These are phyloP conservation scores for Melampsora larici-populina DNA, from an alignment of 1,284 basidiomycete species.

Conservation along the genomic window DNA sequence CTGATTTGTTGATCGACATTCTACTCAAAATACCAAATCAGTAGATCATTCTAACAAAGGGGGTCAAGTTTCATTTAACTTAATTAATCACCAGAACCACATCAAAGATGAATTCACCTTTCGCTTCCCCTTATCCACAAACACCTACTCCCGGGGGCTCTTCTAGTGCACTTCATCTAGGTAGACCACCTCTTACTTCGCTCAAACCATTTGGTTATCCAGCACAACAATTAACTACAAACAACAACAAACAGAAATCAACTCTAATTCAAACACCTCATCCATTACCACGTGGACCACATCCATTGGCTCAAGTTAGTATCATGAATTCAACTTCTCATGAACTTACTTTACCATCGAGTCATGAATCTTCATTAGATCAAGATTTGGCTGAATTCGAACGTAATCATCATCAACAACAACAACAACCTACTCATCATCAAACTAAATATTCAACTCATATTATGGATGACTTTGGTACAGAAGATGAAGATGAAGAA, in stretches of 20 bases:
- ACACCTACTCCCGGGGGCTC: slow-evolving; percentile 42
- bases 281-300: slow-evolving; percentile 9
- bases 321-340: slow-evolving; percentile 33
- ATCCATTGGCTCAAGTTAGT: slow-evolving; percentile 42
- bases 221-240: neutral
- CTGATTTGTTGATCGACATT: too few species aligned
- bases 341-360: slow-evolving; percentile 14
- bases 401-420: slow-evolving; percentile 10
- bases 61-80: too few species aligned
- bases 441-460: slow-evolving; percentile 4
- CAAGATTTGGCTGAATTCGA: slow-evolving; percentile 35
- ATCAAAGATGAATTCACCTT: slow-evolving; percentile 9
- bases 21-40: too few species aligned
- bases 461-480: slow-evolving; percentile 11
- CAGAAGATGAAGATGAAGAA: slow-evolving; percentile 26
- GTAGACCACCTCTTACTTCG: slow-evolving; percentile 38
- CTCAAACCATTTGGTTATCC: slow-evolving; percentile 39
- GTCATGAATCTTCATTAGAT: neutral
- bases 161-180: slow-evolving; percentile 9
- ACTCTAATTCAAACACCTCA: neutral
- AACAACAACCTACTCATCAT: neutral
- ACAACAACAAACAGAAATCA: neutral
- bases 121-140: slow-evolving; percentile 42
- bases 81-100: neutral
- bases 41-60: too few species aligned